Evolutionary conservation across 2,329 filamentous ascomycete genomes (phyloP).

Genomic region (Camptophora hylomeconis): DNA sequence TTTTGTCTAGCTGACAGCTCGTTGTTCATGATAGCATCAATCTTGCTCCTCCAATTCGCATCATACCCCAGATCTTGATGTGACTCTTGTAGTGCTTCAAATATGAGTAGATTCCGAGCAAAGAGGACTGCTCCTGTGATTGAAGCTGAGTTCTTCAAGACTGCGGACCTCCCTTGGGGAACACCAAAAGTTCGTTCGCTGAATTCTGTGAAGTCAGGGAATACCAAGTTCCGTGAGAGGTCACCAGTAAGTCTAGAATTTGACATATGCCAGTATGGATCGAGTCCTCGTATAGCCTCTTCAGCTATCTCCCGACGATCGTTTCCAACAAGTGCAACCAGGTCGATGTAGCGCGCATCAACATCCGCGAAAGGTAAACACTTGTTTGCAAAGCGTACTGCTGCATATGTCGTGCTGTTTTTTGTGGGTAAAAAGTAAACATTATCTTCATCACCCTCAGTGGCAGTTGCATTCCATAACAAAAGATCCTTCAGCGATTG

Average conservation of each 20-base stretch:
- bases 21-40: constrained; percentile 46
- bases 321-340: constrained; percentile 61
- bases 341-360: constrained; percentile 73
- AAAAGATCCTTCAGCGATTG: constrained; percentile 43
- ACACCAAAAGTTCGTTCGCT: constrained; percentile 33
- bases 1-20: constrained; percentile 10
- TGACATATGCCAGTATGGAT: constrained; percentile 54
- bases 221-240: no score
- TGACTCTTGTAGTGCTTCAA: constrained; percentile 39
- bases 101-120: constrained; percentile 47
- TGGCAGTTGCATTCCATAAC: constrained; percentile 51
- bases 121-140: constrained; percentile 61
- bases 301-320: constrained; percentile 76
- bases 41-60: constrained; percentile 70
- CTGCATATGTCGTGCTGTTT: constrained; percentile 68
- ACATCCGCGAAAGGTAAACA: constrained; percentile 71
- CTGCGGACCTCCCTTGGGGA: constrained; percentile 18
- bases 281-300: constrained; percentile 77
- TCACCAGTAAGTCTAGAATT: constrained; percentile 42
- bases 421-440: constrained; percentile 33
- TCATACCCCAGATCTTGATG: constrained; percentile 44
- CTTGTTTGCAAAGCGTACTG: constrained; percentile 78
- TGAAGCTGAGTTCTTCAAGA: constrained; percentile 32
- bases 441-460: constrained; percentile 26
- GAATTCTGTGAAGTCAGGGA: constrained; percentile 33